Evolutionary conservation across 176 grass and related monocot genomes (phyloP), one percentile per base, ranked within the genome.

Genomic region (Stipa capillata): DNA sequence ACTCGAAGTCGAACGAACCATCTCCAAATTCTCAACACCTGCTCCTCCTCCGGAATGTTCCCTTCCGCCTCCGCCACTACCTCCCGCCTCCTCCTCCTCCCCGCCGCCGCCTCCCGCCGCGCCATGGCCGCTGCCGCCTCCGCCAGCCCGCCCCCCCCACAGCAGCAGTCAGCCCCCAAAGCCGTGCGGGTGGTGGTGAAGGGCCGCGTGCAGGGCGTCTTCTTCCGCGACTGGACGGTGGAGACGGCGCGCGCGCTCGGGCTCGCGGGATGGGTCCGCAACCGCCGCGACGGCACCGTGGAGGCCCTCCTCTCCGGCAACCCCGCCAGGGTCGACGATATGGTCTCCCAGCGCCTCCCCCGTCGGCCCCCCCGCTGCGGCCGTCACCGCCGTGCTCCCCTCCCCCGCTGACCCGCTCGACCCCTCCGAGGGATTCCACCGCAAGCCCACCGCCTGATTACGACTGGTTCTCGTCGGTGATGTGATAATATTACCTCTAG

Each of bases 171-270:
- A 37, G 5, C 28, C 47, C 11, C 49, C 49, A 88, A 85, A 62
- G 87, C 82, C 88, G 80, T 97, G 51, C 78, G 88, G 61, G 90
- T 92, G 65, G 76, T 89, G 69, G 82, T 98, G 33, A 94, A 94
- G 82, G 92, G 90, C 23, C 87, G 90, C 37, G 92, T 98, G 71
- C 95, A 98, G 85, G 90, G 96, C 4, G 92, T 98, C 55, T 94
- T 87, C 87, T 98, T 98, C 85, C 92, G 92, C 12, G 96, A 98
- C 79, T 94, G 92, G 96, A 94, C 96, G 37, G 88, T 94, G 72
- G 79, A 94, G 79, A 94, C 85, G 61, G 90, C 96, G 49, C 86
- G 84, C 35, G 79, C 85, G 14, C 90, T 98, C n/a, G 96, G 85
- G 17, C 87, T 98, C 35, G 83, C 78, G 14, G 92, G 95, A 0